These are phyloP conservation scores for Rubia yunnanensis DNA, from an alignment of 257 asterid genomes.

Conservation along the genomic window DNA sequence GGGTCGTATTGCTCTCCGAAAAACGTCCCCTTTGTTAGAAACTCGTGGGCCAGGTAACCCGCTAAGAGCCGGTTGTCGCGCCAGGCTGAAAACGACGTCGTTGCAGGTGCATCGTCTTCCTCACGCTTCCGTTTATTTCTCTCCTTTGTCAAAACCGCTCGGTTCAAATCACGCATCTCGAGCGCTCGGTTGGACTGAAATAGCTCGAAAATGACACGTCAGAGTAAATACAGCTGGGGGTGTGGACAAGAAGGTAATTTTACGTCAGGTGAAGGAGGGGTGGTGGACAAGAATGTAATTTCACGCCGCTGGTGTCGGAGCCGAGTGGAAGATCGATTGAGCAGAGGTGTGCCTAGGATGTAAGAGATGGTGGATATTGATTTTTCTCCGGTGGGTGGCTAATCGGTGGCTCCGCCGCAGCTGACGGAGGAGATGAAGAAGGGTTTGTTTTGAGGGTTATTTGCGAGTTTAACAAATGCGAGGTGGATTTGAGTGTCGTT, in stretches of 20 bases:
- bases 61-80: constrained; percentile 50
- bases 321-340: constrained; percentile 1
- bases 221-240: background rate
- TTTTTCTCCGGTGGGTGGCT: constrained; percentile 9
- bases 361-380: constrained; percentile 19
- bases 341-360: constrained; percentile 1
- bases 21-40: constrained; percentile 40
- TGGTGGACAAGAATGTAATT: background rate
- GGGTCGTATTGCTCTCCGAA: constrained; percentile 51
- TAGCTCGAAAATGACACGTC: constrained; percentile 23
- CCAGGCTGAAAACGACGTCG: constrained; percentile 6
- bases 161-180: constrained; percentile 48
- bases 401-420: constrained; percentile 22
- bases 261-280: constrained; percentile 10
- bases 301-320: too few relatives aligned
- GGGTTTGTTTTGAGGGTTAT: background rate
- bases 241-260: background rate
- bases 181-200: constrained; percentile 22
- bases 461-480: background rate
- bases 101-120: constrained; percentile 13
- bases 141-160: background rate
- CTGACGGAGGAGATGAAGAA: constrained; percentile 2
- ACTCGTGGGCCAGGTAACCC: constrained; percentile 71
- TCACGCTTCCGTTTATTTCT: constrained; percentile 45
- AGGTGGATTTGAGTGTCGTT: too few relatives aligned